These are phyloP conservation scores for Leccinum pellstonianum DNA, from an alignment of 768 basidiomycete species.

Conservation along the genomic window DNA sequence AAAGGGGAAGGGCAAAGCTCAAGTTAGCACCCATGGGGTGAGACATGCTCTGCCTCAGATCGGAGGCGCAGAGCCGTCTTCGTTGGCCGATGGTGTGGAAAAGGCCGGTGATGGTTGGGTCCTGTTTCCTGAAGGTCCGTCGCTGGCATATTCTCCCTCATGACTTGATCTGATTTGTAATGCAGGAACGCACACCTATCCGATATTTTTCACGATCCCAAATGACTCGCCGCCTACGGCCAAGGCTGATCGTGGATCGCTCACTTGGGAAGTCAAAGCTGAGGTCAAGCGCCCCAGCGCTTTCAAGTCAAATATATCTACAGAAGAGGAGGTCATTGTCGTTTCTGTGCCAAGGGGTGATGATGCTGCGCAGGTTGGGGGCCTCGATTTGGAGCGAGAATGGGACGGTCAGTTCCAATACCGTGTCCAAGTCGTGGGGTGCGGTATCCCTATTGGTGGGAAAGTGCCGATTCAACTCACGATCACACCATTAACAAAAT, in stretches of 20 bases:
- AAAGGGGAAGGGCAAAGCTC: constrained; percentile 32
- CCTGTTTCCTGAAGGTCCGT: constrained; percentile 80
- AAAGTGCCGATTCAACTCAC: constrained; percentile 76
- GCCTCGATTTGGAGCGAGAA: constrained; percentile 79
- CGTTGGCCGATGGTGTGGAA: constrained; percentile 16
- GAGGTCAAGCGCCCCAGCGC: constrained; percentile 79
- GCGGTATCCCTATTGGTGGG: constrained; percentile 82
- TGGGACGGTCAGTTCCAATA: constrained; percentile 93
- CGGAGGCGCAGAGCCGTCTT: constrained; percentile 31
- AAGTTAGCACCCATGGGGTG: background rate
- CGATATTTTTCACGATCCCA: constrained; percentile 88
- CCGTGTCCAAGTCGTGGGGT: constrained; percentile 67
- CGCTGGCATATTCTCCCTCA: constrained; percentile 14
- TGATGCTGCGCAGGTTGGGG: constrained; percentile 61
- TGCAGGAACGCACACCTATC: constrained; percentile 88
- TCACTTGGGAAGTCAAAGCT: constrained; percentile 79
- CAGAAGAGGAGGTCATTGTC: constrained; percentile 69
- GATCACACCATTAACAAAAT: constrained; percentile 79
- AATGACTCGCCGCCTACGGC: constrained; percentile 75
- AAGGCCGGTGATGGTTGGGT: constrained; percentile 64
- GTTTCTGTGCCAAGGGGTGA: constrained; percentile 62
- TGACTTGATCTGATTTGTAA: constrained; percentile 47
- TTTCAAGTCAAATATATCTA: constrained; percentile 68
- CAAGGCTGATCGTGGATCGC: constrained; percentile 69
- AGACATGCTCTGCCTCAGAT: constrained; percentile 22